Base-by-base conservation (phyloP, 2,329 filamentous ascomycete genomes). In the Fusarium sp. region DNA sequence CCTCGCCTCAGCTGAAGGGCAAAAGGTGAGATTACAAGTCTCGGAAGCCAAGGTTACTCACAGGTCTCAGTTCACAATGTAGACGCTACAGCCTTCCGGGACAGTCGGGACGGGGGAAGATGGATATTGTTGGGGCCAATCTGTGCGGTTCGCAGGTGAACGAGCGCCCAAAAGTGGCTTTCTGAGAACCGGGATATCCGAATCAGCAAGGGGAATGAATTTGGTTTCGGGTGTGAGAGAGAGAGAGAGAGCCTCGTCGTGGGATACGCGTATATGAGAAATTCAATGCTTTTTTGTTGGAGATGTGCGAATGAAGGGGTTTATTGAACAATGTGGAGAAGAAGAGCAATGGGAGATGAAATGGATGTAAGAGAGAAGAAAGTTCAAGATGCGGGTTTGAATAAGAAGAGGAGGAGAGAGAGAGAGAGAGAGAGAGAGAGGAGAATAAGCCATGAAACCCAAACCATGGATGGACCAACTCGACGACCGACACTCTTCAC, bases 141-240 rank as follows among this genome's bases (percentile, higher is more conserved):
- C 50, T 72, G 34, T 61, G 62, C 56, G 66, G 68, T 64, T 63
- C 37, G 50, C 40, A 29, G 66, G 62, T 69, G 63, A 40, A 72
- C 14, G 64, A 74, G 71, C 61, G 64, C 64, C 45, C 57, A 69
- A 64, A 69, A 66, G 69, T 74, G 64, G 60, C 62, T 74, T 74
- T 35, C 14, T 67, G 45, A 70, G 61, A 64, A 66, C 76, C 74
- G 71, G 72, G 76, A 63, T 62, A 61, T 71, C 59, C 66, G 70
- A 69, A 60, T 62, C 56, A 67, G 67, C 27, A 37, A 40, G 56
- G 42, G 24, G 45, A 27, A 50, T 29, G 45, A 27, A n/a, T 31
- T 29, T 50, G 45, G 24, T 50, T 16, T 47, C 13, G 13, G 42
- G 47, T 31, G 27, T 2, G 27, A 29, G 29, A 31, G 29, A 2